A percentile compares a stretch with the other conserved stretches of the same genome.
These are phyloP conservation scores for Chrysosporium queenslandicum DNA, from an alignment of 2,329 filamentous ascomycete species.

Conservation along the genomic window DNA sequence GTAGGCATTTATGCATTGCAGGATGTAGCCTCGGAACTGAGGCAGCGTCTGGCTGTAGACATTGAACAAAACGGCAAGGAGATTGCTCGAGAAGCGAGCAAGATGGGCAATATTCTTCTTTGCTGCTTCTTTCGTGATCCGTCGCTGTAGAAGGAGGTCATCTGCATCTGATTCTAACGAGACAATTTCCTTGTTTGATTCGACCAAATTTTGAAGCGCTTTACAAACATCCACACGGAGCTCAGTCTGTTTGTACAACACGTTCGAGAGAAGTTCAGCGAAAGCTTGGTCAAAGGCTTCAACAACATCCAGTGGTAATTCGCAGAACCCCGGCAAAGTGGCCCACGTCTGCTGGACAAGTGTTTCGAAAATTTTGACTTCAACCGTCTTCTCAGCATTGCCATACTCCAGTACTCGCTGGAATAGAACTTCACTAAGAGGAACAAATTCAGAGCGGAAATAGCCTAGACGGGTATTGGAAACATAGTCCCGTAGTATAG, in stretches of 20 bases:
- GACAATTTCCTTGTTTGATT: slow-evolving; percentile 77
- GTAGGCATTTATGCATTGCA: slow-evolving; percentile 91
- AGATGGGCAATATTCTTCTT: slow-evolving; percentile 74
- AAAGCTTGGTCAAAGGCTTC: slow-evolving; percentile 76
- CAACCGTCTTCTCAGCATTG: slow-evolving; percentile 76
- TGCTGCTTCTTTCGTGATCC: slow-evolving; percentile 65
- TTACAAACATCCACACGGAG: slow-evolving; percentile 79
- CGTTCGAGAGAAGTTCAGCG: slow-evolving; percentile 79
- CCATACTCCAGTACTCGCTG: slow-evolving; percentile 79
- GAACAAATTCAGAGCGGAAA: slow-evolving; percentile 77
- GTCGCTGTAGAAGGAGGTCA: slow-evolving; percentile 63
- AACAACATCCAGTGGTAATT: slow-evolving; percentile 69
- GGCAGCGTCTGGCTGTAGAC: slow-evolving; percentile 95
- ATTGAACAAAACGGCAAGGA: slow-evolving; percentile 96
- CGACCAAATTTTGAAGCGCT: slow-evolving; percentile 73
- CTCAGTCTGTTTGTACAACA: slow-evolving; percentile 85
- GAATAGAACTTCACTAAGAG: slow-evolving; percentile 81
- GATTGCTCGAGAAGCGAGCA: slow-evolving; percentile 67
- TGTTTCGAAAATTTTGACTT: slow-evolving; percentile 96
- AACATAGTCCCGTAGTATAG: slow-evolving; percentile 77
- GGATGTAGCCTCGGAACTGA: slow-evolving; percentile 78
- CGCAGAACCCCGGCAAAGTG: slow-evolving; percentile 85
- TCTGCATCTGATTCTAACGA: slow-evolving; percentile 59
- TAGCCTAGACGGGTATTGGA: slow-evolving; percentile 79
- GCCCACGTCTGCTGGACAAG: slow-evolving; percentile 94